phyloP scores from a whole-genome alignment of 768 basidiomycete species.

The Pulveroboletus sp. region DNA sequence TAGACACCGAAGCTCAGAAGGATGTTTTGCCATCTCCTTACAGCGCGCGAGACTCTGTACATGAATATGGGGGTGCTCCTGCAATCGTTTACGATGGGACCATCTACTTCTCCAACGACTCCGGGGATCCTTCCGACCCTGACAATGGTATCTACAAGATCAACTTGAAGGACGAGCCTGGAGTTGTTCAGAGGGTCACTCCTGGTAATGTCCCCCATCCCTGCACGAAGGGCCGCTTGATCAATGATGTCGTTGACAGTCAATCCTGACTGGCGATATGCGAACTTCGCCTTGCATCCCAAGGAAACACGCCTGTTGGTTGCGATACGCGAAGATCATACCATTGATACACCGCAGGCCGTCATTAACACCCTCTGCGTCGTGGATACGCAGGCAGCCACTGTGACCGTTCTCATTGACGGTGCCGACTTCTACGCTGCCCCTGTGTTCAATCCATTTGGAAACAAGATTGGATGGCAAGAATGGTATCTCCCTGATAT shows the following conservation, averaged over 20 bases:
- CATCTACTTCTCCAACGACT: conserved; percentile 56
- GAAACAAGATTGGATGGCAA: conserved; percentile 52
- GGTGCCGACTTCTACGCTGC: conserved; percentile 68
- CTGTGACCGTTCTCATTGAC: conserved; percentile 38
- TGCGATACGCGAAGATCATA: conserved; percentile 68
- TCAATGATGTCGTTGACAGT: conserved; percentile 5
- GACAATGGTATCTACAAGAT: conserved; percentile 48
- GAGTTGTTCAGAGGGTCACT: conserved; percentile 36
- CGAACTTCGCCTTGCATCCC: conserved; percentile 56
- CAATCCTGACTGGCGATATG: conserved; percentile 35
- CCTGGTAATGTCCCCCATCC: conserved; percentile 43
- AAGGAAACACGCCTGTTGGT: conserved; percentile 46
- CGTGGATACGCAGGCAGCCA: conserved; percentile 42
- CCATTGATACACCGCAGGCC: conserved; percentile 36
- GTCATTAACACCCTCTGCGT: conserved; percentile 47
- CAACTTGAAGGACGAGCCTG: conserved; percentile 29
- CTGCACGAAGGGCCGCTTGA: neutral
- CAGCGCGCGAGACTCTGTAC: conserved; percentile 52
- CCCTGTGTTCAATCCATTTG: conserved; percentile 54
- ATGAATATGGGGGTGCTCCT: conserved; percentile 68
- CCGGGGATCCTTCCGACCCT: conserved; percentile 7
- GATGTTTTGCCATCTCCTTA: conserved; percentile 53
- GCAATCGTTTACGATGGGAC: conserved; percentile 45
- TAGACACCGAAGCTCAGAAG: conserved; percentile 39
- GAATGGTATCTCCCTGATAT: conserved; percentile 63